phyloP scores from a whole-genome alignment of 2,329 filamentous ascomycete species.

The Claviceps monticola region DNA sequence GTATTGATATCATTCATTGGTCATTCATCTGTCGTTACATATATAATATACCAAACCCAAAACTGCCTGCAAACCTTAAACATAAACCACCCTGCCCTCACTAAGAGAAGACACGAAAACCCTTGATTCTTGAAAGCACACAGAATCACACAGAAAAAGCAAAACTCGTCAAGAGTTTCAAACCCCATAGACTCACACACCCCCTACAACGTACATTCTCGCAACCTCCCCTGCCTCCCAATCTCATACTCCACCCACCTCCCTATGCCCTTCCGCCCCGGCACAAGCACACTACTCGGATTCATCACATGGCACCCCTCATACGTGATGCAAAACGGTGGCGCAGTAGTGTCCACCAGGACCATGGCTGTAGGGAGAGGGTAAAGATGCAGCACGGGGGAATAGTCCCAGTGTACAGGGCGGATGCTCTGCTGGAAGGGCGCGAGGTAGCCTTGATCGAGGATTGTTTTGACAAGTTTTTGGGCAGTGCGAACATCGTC shows the following conservation, averaged over 20 bases:
- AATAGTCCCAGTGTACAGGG: conserved; percentile 84
- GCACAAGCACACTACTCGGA: conserved; percentile 62
- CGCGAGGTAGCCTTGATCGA: conserved; percentile 80
- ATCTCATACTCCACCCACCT: conserved; percentile 84
- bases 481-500: conserved; percentile 47
- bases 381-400: conserved; percentile 64
- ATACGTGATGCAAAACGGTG: conserved; percentile 78
- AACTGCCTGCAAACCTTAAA: too few relatives aligned
- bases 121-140: too few relatives aligned
- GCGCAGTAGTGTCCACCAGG: conserved; percentile 67
- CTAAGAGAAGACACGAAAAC: too few relatives aligned
- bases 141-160: neutral
- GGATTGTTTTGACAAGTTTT: conserved; percentile 76
- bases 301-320: conserved; percentile 96
- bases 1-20: too few relatives aligned
- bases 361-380: conserved; percentile 76
- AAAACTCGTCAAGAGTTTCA: neutral
- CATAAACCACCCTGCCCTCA: too few relatives aligned
- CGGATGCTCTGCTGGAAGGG: conserved; percentile 71
- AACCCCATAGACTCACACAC: neutral
- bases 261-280: conserved; percentile 52
- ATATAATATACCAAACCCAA: too few relatives aligned
- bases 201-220: conserved; percentile 44
- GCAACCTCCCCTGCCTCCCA: conserved; percentile 45
- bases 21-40: too few relatives aligned